Evolutionary conservation across 2,329 filamentous ascomycete species (phyloP), one percentile per base, ranked within the genome.

Genomic region (Plenodomus lindquistii): DNA sequence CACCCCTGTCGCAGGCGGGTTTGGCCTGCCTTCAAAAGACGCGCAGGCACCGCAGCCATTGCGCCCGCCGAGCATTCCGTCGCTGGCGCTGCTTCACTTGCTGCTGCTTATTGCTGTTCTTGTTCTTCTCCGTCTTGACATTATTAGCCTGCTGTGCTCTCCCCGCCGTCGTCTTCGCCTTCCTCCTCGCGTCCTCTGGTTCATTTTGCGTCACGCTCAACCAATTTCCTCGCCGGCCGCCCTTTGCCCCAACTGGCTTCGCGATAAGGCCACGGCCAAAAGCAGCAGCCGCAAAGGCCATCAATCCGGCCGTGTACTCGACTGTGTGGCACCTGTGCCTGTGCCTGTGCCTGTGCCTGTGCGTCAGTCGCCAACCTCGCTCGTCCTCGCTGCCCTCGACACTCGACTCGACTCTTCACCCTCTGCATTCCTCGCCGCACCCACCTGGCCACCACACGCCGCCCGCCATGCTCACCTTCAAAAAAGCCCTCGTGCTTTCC

Each of bases 401-500:
- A 41, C 49, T 35, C 44, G 34, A 39, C n/a, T 31, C 41, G 20
- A 18, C 18, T 39, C 13, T 22, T 17, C 21, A 4, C 24, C 37
- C 13, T 37, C 41, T 22, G 17, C 41, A 22, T 41, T 36, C 38
- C 48, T 37, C 21, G 19, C 38, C 17, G 34, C 45, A 18, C 29
- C 36, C 48, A 19, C 21, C 40, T 20, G 40, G 39, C 34, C 19
- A 31, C 35, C 19, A 27, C 45, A 34, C 53, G 34, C 38, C 38
- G 52, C 52, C 45, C 67, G 76, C 66, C 50, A 95, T 95, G 90
- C 81, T 92, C 70, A 88, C 88, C 65, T 89, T 89, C 68, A 84
- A 85, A 66, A 87, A 88, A 74, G 88, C 88, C 66, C 72, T 95
- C 54, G 76, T 90, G 60, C 81, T 86, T 46, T 88, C 90, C 40